Evolutionary conservation across 75 land plant species (phyloP).

Genomic region (Selaginella tamariscina): DNA sequence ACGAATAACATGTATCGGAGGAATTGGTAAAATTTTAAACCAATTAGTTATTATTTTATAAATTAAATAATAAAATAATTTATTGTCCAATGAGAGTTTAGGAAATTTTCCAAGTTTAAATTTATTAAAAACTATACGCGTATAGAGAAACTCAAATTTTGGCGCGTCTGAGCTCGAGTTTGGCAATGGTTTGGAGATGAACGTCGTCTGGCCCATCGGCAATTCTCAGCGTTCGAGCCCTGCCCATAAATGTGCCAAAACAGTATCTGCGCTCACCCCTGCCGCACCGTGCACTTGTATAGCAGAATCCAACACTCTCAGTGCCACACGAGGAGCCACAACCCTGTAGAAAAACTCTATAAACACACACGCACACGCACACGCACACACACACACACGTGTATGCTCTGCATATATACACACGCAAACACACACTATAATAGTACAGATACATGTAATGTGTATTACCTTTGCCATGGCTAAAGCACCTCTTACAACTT

Average conservation of each 20-base stretch:
- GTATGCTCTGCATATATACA: too few relatives aligned
- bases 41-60: too few relatives aligned
- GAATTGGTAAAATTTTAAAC: too few relatives aligned
- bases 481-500: conserved; percentile 66
- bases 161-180: conserved; percentile 43
- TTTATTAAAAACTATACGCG: too few relatives aligned
- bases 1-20: too few relatives aligned
- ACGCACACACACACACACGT: too few relatives aligned
- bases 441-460: neutral
- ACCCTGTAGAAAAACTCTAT: too few relatives aligned
- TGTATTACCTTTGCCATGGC: conserved; percentile 95
- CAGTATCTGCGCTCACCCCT: conserved; percentile 75
- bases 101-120: neutral
- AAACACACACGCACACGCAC: too few relatives aligned
- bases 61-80: too few relatives aligned
- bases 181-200: conserved; percentile 87
- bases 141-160: neutral
- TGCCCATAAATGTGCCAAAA: conserved; percentile 85
- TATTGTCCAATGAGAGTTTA: too few relatives aligned
- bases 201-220: conserved; percentile 99
- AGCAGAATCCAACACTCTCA: conserved; percentile 76
- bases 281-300: conserved; percentile 97
- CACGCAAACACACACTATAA: neutral
- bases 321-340: conserved; percentile 84
- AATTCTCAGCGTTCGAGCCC: conserved; percentile 67